phyloP scores from a whole-genome alignment of 306 rosid genomes.

The Bauhinia variegata region DNA sequence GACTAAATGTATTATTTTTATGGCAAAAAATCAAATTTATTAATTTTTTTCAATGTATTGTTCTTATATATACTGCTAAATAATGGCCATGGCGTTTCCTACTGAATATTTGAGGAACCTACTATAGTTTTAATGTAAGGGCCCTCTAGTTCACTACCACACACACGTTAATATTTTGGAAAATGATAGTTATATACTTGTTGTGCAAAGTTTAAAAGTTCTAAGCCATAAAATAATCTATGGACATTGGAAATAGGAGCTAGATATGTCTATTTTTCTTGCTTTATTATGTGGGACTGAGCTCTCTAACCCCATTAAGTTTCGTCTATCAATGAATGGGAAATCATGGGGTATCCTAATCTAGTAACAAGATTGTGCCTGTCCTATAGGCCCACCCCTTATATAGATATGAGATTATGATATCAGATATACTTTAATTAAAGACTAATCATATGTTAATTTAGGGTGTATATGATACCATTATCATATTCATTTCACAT shows the following conservation, averaged over 20 bases:
- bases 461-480: not conserved
- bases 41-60: too few species aligned
- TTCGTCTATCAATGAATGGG: not conserved
- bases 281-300: not conserved
- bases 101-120: too few species aligned
- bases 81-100: too few species aligned
- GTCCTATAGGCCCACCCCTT: conserved; percentile 12
- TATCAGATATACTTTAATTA: not conserved
- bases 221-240: not conserved
- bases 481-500: conserved; percentile 6
- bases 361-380: conserved; percentile 1
- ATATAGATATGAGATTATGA: conserved; percentile 7
- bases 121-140: too few species aligned
- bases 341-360: conserved; percentile 1
- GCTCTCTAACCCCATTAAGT: not conserved
- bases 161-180: too few species aligned
- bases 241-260: conserved; percentile 23
- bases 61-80: too few species aligned
- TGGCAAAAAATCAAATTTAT: too few species aligned
- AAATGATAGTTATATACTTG: too few species aligned
- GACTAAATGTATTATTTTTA: too few species aligned
- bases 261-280: not conserved
- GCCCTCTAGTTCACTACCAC: too few species aligned
- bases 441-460: conserved; percentile 19
- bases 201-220: too few species aligned